Conservation (phyloP, 345 rosid genomes). For the Eucalyptus sideroxylon region DNA sequence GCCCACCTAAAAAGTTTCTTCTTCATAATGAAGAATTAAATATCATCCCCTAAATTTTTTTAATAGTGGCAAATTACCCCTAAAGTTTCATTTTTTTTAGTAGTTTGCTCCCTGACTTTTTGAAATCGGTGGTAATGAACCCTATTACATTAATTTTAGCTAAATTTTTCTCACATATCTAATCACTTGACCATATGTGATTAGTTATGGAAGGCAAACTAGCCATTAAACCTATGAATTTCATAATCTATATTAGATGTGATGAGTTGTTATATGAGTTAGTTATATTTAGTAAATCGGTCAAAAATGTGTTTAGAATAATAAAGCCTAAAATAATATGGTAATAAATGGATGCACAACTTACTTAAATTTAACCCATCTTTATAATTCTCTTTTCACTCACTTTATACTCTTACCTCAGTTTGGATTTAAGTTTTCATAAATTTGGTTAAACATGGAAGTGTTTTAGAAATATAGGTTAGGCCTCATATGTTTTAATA, state of each 20-base stretch:
- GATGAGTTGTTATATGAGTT: too few relatives aligned
- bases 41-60: not conserved
- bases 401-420: too few relatives aligned
- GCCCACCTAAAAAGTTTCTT: not conserved
- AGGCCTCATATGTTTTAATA: rapidly evolving
- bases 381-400: rapidly evolving
- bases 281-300: rapidly evolving
- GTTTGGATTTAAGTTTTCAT: too few relatives aligned
- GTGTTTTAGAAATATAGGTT: too few relatives aligned
- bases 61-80: not conserved
- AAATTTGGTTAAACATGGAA: too few relatives aligned
- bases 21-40: not conserved
- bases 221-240: too few relatives aligned
- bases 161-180: not conserved
- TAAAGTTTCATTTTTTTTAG: not conserved
- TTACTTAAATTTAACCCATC: rapidly evolving
- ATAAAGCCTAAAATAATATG: too few relatives aligned
- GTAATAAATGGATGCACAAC: too few relatives aligned
- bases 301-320: too few relatives aligned
- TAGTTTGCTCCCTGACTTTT: not conserved
- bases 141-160: not conserved
- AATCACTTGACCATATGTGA: rapidly evolving
- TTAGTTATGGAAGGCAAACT: not conserved
- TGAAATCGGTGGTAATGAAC: not conserved
- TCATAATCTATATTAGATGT: rapidly evolving